phyloP scores from a whole-genome alignment of 495 filamentous ascomycete species.

The Talaromyces thailandensis region DNA sequence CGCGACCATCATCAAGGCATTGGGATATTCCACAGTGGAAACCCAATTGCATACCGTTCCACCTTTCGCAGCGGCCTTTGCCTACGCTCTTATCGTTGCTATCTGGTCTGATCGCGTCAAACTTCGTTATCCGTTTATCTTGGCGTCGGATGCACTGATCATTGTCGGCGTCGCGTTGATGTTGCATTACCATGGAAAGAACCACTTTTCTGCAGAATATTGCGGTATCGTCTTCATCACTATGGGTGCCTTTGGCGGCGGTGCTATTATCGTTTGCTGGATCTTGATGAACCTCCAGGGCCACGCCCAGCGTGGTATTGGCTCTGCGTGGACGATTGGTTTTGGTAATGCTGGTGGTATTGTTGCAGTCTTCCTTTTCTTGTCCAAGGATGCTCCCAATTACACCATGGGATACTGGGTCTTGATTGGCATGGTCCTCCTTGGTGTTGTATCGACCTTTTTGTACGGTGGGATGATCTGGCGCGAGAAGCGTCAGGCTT shows the following conservation, averaged over 20 bases:
- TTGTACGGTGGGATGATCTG: constrained; percentile 6
- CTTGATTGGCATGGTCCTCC: constrained; percentile 8
- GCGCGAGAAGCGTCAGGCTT: background rate
- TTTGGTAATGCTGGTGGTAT: constrained; percentile 31
- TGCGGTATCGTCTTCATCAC: constrained; percentile 65
- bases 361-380: constrained; percentile 27
- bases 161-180: constrained; percentile 60
- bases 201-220: constrained; percentile 49
- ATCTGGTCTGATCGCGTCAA: constrained; percentile 52
- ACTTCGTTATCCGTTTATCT: constrained; percentile 50
- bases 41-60: constrained; percentile 73
- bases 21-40: constrained; percentile 55
- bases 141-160: constrained; percentile 46
- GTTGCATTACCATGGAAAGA: constrained; percentile 28
- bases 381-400: constrained; percentile 20
- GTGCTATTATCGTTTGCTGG: constrained; percentile 24
- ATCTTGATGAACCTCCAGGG: constrained; percentile 23
- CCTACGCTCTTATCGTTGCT: constrained; percentile 54
- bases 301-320: constrained; percentile 19
- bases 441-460: constrained; percentile 11
- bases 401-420: constrained; percentile 27
- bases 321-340: constrained; percentile 18
- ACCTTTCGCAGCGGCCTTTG: constrained; percentile 61
- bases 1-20: constrained; percentile 65
- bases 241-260: constrained; percentile 30